These are phyloP conservation scores for Paxillus ammoniavirescens DNA, from an alignment of 768 basidiomycete species.

Conservation along the genomic window DNA sequence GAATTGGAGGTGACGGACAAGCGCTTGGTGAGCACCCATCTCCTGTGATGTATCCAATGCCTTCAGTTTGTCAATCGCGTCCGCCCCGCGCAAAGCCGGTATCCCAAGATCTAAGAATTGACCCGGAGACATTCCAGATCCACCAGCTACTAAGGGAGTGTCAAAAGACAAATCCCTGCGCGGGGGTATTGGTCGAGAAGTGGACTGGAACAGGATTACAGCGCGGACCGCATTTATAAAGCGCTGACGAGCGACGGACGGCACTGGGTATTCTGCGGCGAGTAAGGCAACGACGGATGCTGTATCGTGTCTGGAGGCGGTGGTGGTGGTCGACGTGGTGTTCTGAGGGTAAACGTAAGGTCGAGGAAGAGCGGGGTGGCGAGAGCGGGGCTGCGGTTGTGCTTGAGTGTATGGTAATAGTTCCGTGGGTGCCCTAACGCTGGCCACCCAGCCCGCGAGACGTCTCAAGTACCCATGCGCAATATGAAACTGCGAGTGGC, in stretches of 20 bases:
- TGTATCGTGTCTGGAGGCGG: constrained; percentile 16
- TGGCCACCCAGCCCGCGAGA: constrained; percentile 24
- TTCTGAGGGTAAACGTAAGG: constrained; percentile 19
- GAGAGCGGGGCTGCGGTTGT: constrained; percentile 15
- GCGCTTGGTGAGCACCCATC: constrained; percentile 44
- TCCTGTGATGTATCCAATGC: constrained; percentile 40
- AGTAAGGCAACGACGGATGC: constrained; percentile 26
- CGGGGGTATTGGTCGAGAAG: constrained; percentile 30
- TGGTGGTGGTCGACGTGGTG: too few species aligned
- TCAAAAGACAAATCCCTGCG: too few species aligned
- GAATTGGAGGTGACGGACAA: constrained; percentile 54
- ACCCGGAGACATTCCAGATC: constrained; percentile 29
- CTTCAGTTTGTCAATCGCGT: constrained; percentile 42
- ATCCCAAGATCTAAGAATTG: constrained; percentile 33
- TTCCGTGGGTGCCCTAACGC: constrained; percentile 18
- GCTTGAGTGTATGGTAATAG: constrained; percentile 21
- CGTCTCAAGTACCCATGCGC: constrained; percentile 23
- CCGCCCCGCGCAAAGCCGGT: constrained; percentile 36
- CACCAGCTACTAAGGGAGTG: constrained; percentile 11
- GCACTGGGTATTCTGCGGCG: constrained; percentile 25
- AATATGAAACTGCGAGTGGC: constrained; percentile 15
- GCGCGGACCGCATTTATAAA: constrained; percentile 44
- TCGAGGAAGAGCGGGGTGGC: constrained; percentile 7
- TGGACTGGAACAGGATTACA: constrained; percentile 43
- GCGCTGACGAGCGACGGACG: constrained; percentile 32